Evolutionary conservation across 2,329 filamentous ascomycete genomes (phyloP).

Genomic region (Pseudodiploospora longispora): DNA sequence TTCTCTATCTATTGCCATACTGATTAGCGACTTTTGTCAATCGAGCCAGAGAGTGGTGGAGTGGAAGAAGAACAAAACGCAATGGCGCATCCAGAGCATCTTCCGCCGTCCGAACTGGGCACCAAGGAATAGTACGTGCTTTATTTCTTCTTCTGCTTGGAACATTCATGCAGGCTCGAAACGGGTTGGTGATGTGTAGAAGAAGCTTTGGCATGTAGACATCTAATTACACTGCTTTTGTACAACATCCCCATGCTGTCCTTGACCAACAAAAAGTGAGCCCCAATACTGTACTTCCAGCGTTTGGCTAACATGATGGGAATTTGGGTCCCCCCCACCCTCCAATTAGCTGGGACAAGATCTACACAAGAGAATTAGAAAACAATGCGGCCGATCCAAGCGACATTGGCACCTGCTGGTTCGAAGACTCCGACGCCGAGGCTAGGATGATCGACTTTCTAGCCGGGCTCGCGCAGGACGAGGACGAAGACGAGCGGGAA

Average conservation of each 20-base stretch:
- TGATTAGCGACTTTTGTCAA: too few species aligned
- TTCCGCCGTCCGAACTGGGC: conserved; percentile 71
- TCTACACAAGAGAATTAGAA: conserved; percentile 62
- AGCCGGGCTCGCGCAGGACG: conserved; percentile 26
- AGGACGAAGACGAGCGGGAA: conserved; percentile 10
- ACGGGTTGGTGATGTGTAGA: too few species aligned
- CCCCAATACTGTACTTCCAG: neutral
- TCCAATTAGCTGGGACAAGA: conserved; percentile 58
- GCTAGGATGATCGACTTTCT: conserved; percentile 69
- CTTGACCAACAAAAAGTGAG: conserved; percentile 3
- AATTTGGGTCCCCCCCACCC: neutral
- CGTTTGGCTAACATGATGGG: too few species aligned
- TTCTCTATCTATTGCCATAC: too few species aligned
- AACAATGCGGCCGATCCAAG: conserved; percentile 65
- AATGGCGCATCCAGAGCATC: conserved; percentile 46
- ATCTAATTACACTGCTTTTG: too few species aligned
- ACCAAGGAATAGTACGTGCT: conserved; percentile 78
- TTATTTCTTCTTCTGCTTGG: conserved; percentile 3
- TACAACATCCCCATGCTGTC: too few species aligned
- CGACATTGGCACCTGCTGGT: conserved; percentile 90
- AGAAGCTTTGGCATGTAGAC: too few species aligned
- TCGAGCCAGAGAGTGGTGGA: too few species aligned
- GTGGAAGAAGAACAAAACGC: too few species aligned
- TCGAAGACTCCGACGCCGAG: conserved; percentile 86
- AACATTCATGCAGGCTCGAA: too few species aligned